phyloP scores from a whole-genome alignment of 768 basidiomycete genomes.

The Serendipita sp. region DNA sequence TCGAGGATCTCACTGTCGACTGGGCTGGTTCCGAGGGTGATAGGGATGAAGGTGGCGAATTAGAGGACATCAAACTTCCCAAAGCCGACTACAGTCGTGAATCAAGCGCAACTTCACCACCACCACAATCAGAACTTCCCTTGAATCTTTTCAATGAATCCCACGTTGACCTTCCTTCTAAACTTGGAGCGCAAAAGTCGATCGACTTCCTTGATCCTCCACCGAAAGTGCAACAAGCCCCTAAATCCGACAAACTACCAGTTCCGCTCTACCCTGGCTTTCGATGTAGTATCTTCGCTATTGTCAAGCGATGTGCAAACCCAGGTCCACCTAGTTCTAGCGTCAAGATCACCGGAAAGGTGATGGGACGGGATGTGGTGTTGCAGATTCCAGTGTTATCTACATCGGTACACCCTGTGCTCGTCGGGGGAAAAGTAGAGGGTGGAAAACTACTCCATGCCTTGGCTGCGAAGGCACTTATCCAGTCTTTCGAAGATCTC shows the following conservation, averaged over 20 bases:
- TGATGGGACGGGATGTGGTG: constrained; percentile 6
- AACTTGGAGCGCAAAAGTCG: not conserved
- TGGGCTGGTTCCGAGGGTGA: not conserved
- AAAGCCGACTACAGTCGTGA: not conserved
- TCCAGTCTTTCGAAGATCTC: constrained; percentile 10
- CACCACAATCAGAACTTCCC: not conserved
- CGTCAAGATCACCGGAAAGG: not conserved
- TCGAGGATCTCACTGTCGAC: constrained; percentile 8
- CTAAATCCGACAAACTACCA: not conserved
- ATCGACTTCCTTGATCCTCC: not conserved
- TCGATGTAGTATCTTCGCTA: not conserved
- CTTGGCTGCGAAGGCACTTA: constrained; percentile 12
- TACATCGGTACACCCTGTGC: not conserved
- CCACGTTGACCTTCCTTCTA: not conserved
- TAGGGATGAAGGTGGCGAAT: constrained; percentile 1
- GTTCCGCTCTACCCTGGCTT: constrained; percentile 5
- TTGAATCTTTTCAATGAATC: not conserved
- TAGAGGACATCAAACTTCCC: constrained; percentile 2
- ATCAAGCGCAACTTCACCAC: not conserved
- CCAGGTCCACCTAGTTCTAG: not conserved
- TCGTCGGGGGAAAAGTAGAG: not conserved
- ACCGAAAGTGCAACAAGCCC: not conserved
- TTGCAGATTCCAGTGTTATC: constrained; percentile 7
- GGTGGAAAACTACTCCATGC: constrained; percentile 9
- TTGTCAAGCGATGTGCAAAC: not conserved